phyloP scores from a whole-genome alignment of 345 rosid genomes.

The Pugionium cornutum region DNA sequence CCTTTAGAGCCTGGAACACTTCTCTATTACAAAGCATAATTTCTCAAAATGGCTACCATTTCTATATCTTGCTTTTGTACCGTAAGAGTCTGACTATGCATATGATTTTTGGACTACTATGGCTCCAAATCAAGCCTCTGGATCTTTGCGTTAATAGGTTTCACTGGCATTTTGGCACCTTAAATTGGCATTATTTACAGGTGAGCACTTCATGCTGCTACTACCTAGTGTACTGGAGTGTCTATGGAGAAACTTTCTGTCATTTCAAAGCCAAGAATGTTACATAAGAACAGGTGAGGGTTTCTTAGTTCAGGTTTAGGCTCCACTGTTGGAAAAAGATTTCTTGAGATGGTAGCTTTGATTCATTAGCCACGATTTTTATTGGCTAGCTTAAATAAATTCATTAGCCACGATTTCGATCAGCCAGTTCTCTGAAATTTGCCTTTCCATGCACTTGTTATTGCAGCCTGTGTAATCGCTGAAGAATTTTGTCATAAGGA shows the following conservation, averaged over 20 bases:
- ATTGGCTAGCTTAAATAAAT: neutral
- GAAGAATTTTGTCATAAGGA: constrained; percentile 92
- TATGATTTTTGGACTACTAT: constrained; percentile 12
- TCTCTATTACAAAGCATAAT: neutral
- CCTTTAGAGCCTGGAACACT: constrained; percentile 19
- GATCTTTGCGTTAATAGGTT: neutral
- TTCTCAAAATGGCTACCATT: constrained; percentile 17
- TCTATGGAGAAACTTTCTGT: constrained; percentile 75
- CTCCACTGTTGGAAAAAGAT: neutral
- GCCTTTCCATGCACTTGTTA: constrained; percentile 35
- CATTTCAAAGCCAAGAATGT: constrained; percentile 85
- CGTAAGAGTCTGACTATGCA: neutral
- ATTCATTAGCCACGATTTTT: neutral
- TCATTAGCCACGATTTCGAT: neutral
- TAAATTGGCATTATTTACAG: constrained; percentile 49
- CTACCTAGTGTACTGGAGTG: constrained; percentile 82
- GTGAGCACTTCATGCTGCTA: constrained; percentile 75
- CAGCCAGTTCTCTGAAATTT: constrained; percentile 23
- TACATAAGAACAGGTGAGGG: constrained; percentile 79
- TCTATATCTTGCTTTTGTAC: neutral
- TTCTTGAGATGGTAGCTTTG: neutral
- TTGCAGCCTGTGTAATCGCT: constrained; percentile 80
- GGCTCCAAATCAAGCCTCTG: neutral
- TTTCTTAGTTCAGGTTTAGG: constrained; percentile 5
- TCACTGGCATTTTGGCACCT: constrained; percentile 18